phyloP scores from a whole-genome alignment of 2,329 filamentous ascomycete species.

The Alternaria gaisen region DNA sequence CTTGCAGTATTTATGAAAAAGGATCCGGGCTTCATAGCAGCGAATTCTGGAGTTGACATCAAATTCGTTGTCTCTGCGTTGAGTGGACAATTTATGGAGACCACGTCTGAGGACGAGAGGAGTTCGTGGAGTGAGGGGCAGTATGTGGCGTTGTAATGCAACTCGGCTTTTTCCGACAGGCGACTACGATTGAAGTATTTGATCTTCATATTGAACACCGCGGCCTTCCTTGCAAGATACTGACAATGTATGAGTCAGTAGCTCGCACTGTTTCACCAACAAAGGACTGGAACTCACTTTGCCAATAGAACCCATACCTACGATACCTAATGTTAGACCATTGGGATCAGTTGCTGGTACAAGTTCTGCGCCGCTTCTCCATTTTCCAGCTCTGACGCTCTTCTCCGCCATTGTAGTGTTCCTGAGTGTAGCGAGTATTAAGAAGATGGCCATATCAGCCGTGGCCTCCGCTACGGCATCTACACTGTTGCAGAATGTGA shows the following conservation, averaged over 20 bases:
- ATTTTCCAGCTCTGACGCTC: neutral
- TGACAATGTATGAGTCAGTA: too few relatives aligned
- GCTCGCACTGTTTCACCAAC: too few relatives aligned
- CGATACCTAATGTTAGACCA: neutral
- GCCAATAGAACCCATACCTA: neutral
- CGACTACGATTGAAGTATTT: neutral
- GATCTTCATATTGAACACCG: neutral
- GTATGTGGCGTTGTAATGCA: too few relatives aligned
- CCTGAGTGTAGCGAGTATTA: neutral
- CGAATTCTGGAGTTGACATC: neutral
- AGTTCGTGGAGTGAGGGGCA: neutral
- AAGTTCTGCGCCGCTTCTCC: neutral
- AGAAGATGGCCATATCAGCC: neutral
- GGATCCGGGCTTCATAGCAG: neutral
- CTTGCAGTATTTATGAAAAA: slow-evolving; percentile 1
- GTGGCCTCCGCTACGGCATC: neutral
- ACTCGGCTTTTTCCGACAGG: too few relatives aligned
- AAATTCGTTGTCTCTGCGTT: neutral
- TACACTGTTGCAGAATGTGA: neutral
- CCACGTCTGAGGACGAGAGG: neutral
- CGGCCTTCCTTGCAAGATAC: neutral
- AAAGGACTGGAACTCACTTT: too few relatives aligned
- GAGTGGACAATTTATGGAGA: neutral
- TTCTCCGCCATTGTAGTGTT: neutral
- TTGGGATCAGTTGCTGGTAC: too few relatives aligned